Percentiles rank a stretch among this genome's conserved stretches.
These are phyloP conservation scores for Artemisia annua DNA, from an alignment of 129 eudicot species.

Conservation along the genomic window DNA sequence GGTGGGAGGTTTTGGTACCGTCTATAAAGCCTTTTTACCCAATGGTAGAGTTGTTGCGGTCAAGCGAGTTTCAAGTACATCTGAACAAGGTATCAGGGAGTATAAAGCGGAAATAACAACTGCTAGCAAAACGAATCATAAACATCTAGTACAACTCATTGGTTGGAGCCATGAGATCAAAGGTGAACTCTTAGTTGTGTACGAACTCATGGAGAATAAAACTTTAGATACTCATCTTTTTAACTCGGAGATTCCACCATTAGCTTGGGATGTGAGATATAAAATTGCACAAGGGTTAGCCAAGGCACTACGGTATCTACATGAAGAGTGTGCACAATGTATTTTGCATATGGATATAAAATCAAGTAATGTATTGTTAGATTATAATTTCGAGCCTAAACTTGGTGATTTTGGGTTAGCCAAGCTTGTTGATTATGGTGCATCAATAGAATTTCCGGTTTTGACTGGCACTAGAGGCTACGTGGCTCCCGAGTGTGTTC, in stretches of 20 bases:
- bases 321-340: background rate
- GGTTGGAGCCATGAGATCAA: background rate
- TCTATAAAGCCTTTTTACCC: background rate
- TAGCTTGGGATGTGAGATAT: background rate
- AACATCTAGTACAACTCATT: background rate
- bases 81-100: background rate
- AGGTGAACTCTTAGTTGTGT: background rate
- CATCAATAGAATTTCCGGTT: background rate
- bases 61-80: background rate
- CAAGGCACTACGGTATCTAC: background rate
- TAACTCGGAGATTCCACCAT: background rate
- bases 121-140: background rate
- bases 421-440: background rate
- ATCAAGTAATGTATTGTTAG: slow-evolving; percentile 1
- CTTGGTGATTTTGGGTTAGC: background rate
- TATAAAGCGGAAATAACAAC: background rate
- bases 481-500: background rate
- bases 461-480: background rate
- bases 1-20: background rate
- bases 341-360: background rate
- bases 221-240: background rate
- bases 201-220: background rate
- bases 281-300: background rate
- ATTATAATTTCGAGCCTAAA: background rate
- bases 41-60: background rate